Evolutionary conservation across 192 early-diverging fungal species (phyloP).

Genomic region (Backusella tuberculispora): DNA sequence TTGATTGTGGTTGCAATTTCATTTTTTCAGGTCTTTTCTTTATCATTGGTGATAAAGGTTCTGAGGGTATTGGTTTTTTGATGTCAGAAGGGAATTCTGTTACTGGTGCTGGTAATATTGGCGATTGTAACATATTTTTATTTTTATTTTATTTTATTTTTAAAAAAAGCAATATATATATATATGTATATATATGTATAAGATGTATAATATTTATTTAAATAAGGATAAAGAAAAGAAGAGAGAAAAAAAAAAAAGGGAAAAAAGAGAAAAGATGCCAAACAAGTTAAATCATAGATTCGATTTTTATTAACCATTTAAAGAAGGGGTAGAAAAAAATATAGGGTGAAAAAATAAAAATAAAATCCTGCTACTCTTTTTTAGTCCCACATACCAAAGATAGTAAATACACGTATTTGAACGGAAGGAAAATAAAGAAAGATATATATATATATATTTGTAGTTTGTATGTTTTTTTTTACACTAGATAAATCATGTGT

Average conservation of each 20-base stretch:
- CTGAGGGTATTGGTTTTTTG: background rate
- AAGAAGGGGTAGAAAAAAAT: background rate
- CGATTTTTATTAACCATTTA: background rate
- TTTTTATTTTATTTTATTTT: background rate
- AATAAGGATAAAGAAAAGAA: background rate
- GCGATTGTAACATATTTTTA: background rate
- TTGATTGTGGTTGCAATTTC: slow-evolving; percentile 3
- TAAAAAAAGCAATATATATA: background rate
- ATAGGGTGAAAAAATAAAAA: background rate
- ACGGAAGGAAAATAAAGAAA: background rate
- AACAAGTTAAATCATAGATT: background rate
- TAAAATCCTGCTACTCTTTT: background rate
- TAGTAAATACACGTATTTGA: background rate
- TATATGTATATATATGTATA: no score
- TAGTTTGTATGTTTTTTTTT: no score
- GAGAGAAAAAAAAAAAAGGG: background rate
- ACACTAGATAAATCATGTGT: no score
- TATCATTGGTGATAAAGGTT: background rate
- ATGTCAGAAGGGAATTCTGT: background rate
- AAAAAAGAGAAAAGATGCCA: background rate
- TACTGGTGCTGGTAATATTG: background rate
- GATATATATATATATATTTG: background rate
- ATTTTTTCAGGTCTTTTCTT: background rate
- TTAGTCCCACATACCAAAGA: background rate
- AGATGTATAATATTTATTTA: background rate